Conservation (phyloP, 805 yeast species). For the Candida khao-thaluensis region DNA sequence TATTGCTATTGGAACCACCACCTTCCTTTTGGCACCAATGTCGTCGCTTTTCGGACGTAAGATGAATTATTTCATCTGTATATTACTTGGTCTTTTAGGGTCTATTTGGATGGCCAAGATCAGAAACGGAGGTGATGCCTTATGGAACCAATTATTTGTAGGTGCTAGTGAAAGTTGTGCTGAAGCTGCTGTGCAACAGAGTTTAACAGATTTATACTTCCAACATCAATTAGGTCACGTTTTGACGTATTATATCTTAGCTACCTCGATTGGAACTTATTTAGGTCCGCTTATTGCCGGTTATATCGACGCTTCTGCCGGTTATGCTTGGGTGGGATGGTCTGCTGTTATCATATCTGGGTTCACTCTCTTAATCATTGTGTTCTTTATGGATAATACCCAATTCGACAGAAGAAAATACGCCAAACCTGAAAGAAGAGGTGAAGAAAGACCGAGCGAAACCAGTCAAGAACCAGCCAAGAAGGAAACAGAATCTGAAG, state of each 20-base stretch:
- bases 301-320: constrained; percentile 47
- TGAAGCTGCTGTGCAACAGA: constrained; percentile 44
- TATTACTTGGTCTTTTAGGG: constrained; percentile 40
- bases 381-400: constrained; percentile 56
- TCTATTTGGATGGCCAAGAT: constrained; percentile 46
- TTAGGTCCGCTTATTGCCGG: constrained; percentile 63
- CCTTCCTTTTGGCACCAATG: constrained; percentile 46
- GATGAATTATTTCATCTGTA: constrained; percentile 41
- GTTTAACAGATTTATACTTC: constrained; percentile 37
- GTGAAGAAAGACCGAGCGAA: not conserved
- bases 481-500: constrained; percentile 9
- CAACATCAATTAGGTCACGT: constrained; percentile 49
- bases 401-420: constrained; percentile 39
- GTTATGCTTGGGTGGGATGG: constrained; percentile 57
- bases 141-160: constrained; percentile 48
- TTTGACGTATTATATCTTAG: constrained; percentile 52
- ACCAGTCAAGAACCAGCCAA: not conserved
- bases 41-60: constrained; percentile 47
- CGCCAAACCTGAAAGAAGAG: constrained; percentile 6
- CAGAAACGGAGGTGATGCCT: constrained; percentile 35
- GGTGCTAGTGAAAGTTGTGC: constrained; percentile 42
- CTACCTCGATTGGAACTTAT: constrained; percentile 53
- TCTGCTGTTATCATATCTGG: constrained; percentile 45
- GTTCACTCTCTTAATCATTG: constrained; percentile 39
- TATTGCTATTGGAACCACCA: constrained; percentile 42